Percentiles rank a stretch among this genome's conserved stretches.
Evolutionary conservation across 768 basidiomycete species (phyloP).

Genomic region (Imleria badia): DNA sequence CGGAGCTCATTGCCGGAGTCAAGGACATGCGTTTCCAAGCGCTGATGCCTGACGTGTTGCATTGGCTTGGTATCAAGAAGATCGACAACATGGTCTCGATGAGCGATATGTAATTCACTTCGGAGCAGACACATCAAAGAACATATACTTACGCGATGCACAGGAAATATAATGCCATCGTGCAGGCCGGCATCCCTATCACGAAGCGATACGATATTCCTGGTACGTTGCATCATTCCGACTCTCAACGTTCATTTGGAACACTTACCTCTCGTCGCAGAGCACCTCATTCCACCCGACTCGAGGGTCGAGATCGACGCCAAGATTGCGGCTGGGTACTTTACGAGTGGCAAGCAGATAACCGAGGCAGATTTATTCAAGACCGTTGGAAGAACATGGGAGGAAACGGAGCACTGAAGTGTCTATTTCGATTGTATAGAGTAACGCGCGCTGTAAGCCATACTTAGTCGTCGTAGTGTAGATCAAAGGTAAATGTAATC

Average conservation of each 20-base stretch:
- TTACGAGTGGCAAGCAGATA: slow-evolving; percentile 74
- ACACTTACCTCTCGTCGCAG: slow-evolving; percentile 31
- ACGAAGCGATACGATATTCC: slow-evolving; percentile 84
- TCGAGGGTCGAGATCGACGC: slow-evolving; percentile 94
- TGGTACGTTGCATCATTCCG: slow-evolving; percentile 38
- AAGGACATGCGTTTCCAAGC: slow-evolving; percentile 96
- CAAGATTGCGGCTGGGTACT: slow-evolving; percentile 94
- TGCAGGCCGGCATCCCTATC: slow-evolving; percentile 84
- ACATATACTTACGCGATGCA: background rate
- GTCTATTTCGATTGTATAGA: background rate
- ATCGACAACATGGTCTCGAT: slow-evolving; percentile 88
- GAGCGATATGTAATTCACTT: slow-evolving; percentile 64
- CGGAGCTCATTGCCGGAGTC: slow-evolving; percentile 91
- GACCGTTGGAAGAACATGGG: slow-evolving; percentile 89
- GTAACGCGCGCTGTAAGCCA: background rate
- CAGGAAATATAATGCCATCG: slow-evolving; percentile 95
- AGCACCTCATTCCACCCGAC: slow-evolving; percentile 87
- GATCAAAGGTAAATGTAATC: slow-evolving; percentile 1
- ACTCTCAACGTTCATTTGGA: background rate
- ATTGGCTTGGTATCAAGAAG: slow-evolving; percentile 92
- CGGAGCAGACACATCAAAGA: background rate
- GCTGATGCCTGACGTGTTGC: slow-evolving; percentile 93
- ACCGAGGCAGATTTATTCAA: slow-evolving; percentile 77
- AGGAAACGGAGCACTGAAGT: slow-evolving; percentile 77
- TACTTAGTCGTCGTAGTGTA: background rate